Evolutionary conservation across 345 rosid genomes (phyloP).

Genomic region (Leavenworthia alabamica): DNA sequence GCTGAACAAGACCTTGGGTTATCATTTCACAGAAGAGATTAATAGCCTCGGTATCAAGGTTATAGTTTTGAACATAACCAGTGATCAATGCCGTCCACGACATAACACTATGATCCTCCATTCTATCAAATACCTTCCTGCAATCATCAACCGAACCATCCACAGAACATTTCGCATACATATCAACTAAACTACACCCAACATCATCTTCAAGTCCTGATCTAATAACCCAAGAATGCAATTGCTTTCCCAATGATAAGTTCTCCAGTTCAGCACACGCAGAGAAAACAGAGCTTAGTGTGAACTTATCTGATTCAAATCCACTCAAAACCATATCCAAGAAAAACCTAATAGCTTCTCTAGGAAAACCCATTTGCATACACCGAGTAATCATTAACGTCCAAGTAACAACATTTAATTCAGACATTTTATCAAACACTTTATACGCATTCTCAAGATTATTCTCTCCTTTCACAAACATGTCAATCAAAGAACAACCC

Average conservation of each 20-base stretch:
- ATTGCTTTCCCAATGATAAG: conserved; percentile 41
- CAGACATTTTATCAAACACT: conserved; percentile 56
- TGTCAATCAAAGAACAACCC: conserved; percentile 59
- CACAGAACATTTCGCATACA: conserved; percentile 57
- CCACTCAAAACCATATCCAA: conserved; percentile 47
- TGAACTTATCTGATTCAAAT: conserved; percentile 47
- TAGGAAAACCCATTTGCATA: conserved; percentile 41
- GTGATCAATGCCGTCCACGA: conserved; percentile 71
- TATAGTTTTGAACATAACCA: conserved; percentile 37
- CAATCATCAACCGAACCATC: conserved; percentile 47
- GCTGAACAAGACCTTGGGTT: conserved; percentile 34
- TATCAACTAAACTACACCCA: conserved; percentile 66
- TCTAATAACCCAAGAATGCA: conserved; percentile 56
- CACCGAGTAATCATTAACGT: conserved; percentile 60
- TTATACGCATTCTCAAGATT: conserved; percentile 45
- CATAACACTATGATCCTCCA: conserved; percentile 57
- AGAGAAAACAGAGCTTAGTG: conserved; percentile 45
- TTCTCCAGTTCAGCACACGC: conserved; percentile 49
- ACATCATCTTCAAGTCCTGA: conserved; percentile 45
- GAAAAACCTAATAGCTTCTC: conserved; percentile 45
- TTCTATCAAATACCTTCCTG: conserved; percentile 57
- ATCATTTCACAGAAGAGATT: conserved; percentile 51
- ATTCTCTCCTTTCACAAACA: conserved; percentile 47
- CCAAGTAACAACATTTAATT: conserved; percentile 56
- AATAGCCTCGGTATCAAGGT: conserved; percentile 40